A percentile compares a stretch with the other conserved stretches of the same genome.
phyloP scores from a whole-genome alignment of 192 early-diverging fungal genomes.

The Linnemannia hyalina region DNA sequence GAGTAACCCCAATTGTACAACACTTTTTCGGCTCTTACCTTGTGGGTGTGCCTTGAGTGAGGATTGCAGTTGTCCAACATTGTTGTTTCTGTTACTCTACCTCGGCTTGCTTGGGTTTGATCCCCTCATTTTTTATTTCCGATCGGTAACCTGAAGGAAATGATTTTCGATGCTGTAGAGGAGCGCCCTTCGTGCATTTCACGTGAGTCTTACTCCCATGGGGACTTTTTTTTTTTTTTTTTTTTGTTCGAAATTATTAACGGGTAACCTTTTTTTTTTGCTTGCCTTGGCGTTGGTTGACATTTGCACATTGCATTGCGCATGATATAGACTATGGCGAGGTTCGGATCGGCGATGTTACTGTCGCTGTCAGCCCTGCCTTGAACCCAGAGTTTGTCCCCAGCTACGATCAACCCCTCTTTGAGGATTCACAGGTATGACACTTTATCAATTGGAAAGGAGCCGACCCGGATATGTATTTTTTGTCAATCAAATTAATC shows the following conservation, averaged over 20 bases:
- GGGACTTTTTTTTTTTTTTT: neutral
- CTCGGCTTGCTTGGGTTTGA: neutral
- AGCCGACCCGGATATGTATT: neutral
- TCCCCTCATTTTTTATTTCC: neutral
- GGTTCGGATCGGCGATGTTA: conserved; percentile 71
- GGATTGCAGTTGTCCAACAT: neutral
- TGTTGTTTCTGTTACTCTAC: neutral
- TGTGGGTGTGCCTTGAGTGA: neutral
- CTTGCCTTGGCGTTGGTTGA: neutral
- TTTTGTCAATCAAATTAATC: neutral
- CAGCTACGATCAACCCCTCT: conserved; percentile 62
- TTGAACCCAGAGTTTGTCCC: conserved; percentile 67
- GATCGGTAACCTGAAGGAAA: neutral
- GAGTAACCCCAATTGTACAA: neutral
- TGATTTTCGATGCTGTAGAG: neutral
- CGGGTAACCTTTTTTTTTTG: neutral
- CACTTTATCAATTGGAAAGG: neutral
- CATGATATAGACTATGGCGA: conserved; percentile 52
- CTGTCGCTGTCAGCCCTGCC: conserved; percentile 59
- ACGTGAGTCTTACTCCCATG: conserved; percentile 19
- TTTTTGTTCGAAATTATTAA: neutral
- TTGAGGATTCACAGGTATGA: conserved; percentile 67
- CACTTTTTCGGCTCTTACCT: neutral
- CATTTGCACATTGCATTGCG: neutral
- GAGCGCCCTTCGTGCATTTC: conserved; percentile 4